These are phyloP conservation scores for Zalaria sp. DNA, from an alignment of 2,329 filamentous ascomycete genomes.

Conservation along the genomic window DNA sequence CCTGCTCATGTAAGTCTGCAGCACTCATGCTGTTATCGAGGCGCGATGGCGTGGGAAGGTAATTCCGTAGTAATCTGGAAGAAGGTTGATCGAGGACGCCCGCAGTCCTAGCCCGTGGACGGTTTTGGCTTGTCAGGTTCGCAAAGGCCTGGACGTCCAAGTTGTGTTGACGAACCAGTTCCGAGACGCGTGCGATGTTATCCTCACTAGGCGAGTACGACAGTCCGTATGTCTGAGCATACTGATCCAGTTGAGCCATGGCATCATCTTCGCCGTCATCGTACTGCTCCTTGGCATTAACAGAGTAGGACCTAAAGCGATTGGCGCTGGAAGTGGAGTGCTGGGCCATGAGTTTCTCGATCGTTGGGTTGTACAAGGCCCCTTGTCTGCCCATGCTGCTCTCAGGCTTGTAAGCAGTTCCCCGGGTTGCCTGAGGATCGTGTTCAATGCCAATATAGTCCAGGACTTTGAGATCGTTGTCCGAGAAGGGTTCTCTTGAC, in stretches of 20 bases:
- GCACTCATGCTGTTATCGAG: constrained; percentile 64
- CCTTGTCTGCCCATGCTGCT: constrained; percentile 3
- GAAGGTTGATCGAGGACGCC: constrained; percentile 74
- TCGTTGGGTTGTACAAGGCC: constrained; percentile 27
- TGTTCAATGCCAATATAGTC: constrained; percentile 94
- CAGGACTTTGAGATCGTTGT: constrained; percentile 82
- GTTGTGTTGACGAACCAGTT: constrained; percentile 79
- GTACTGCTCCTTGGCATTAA: constrained; percentile 97
- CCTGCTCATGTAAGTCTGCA: constrained; percentile 58
- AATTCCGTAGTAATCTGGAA: constrained; percentile 49
- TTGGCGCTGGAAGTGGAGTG: constrained; percentile 67
- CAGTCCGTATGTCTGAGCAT: constrained; percentile 43
- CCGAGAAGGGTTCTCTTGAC: constrained; percentile 68
- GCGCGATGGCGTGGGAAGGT: constrained; percentile 61
- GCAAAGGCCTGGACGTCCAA: constrained; percentile 86
- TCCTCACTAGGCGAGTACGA: constrained; percentile 44
- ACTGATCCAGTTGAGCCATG: constrained; percentile 29
- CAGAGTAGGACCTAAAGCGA: constrained; percentile 91
- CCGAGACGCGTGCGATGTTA: constrained; percentile 46
- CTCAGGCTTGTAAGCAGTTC: background rate
- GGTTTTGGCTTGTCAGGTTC: constrained; percentile 64
- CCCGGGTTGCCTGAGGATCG: constrained; percentile 57
- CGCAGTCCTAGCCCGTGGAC: constrained; percentile 80
- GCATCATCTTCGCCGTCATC: constrained; percentile 77
- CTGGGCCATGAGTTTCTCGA: constrained; percentile 62